Percentiles rank a stretch among this genome's conserved stretches.
These are phyloP conservation scores for Schizochytrium sp. DNA, from an alignment of 108 stramenopile species.

Conservation along the genomic window DNA sequence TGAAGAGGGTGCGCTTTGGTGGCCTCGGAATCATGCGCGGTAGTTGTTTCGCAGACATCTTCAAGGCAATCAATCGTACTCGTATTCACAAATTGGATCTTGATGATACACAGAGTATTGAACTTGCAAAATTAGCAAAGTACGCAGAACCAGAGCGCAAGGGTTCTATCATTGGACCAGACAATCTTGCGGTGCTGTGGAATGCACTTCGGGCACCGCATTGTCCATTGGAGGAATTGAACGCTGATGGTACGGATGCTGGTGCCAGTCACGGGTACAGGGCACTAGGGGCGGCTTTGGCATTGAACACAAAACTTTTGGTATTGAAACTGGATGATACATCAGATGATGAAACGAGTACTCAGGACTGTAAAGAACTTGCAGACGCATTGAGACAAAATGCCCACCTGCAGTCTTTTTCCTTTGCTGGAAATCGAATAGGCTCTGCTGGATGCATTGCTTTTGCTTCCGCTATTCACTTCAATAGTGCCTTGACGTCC, in stretches of 20 bases:
- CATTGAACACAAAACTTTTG: not conserved
- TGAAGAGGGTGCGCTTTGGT: not conserved
- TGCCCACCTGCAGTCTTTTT: not conserved
- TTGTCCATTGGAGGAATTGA: slow-evolving; percentile 17
- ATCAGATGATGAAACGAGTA: not conserved
- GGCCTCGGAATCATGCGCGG: not conserved
- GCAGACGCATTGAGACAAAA: not conserved
- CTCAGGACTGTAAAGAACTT: not conserved
- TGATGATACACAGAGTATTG: slow-evolving; percentile 22
- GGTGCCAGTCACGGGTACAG: not conserved
- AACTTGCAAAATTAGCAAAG: not conserved
- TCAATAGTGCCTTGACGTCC: not conserved
- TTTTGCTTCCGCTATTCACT: not conserved
- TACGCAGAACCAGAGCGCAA: not conserved
- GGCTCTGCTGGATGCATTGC: slow-evolving; percentile 16
- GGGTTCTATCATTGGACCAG: not conserved
- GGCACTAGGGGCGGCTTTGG: not conserved
- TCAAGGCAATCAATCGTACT: slow-evolving; percentile 17
- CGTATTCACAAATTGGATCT: not conserved
- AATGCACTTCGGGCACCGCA: not conserved
- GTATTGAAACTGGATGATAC: not conserved
- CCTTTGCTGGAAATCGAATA: not conserved
- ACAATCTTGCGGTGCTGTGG: not conserved
- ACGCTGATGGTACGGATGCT: not conserved
- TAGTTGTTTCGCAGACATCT: slow-evolving; percentile 37